Base-by-base conservation (phyloP, 2,329 filamentous ascomycete genomes). In the Podosphaera fusca region DNA sequence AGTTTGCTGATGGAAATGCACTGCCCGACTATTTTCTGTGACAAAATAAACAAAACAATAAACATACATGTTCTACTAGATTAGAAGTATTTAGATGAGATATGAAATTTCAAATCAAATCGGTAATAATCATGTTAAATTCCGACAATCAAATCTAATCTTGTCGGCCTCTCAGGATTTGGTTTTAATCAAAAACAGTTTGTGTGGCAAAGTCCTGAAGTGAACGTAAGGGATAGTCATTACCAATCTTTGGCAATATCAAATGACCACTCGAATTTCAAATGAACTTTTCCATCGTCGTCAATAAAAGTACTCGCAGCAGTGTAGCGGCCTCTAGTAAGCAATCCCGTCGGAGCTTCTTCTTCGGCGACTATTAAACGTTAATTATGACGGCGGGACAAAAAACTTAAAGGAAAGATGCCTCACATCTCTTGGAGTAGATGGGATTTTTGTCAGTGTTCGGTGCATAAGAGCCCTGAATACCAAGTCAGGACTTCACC, bases 181-280 rank as follows among this genome's bases (percentile, higher is more conserved):
- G 21, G 21, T 21, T 10, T 38, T 38, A 38, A 10, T 38, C 35
- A 38, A 38, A 38, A 38, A 6, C 35, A 38, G 10, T 38, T 38
- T 38, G 35, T 6, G 5, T 10, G 5, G 35, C 6, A 6, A 6
- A 10, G 6, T 10, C 10, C 10, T 38, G 35, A 10, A 5, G 35
- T 38, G 6, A 38, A 38, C 35, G 35, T 10, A 10, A 5, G 35
- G 5, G 35, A 10, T 10, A 38, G 10, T 10, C 5, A 38, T 38
- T 81, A 86, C 92, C 92, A 96, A 69, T 95, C 87, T 79, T 96
- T 98, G 72, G 84, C 78, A 69, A 98, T 95, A 68, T 95, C 85
- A 67, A 98, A 96, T 60, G 83, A 81, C 92, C 92, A 98, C 66
- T 94, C 85, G 70, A 98, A 98, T 69, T 84, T 77, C 61, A 98